Evolutionary conservation across 768 basidiomycete genomes (phyloP).

Genomic region (Trametes gibbosa): DNA sequence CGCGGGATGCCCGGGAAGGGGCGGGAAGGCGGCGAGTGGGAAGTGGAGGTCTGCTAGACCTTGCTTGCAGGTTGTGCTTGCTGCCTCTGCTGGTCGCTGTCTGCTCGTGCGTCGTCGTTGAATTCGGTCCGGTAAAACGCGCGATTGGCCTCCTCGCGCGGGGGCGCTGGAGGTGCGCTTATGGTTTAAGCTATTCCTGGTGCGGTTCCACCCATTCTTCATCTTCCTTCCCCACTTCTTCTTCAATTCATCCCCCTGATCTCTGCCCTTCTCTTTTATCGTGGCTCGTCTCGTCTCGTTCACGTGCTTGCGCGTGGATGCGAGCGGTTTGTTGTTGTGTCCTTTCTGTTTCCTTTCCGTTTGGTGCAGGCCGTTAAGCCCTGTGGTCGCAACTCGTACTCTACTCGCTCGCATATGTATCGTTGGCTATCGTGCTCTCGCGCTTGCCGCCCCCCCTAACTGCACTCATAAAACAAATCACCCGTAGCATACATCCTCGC

Average conservation of each 20-base stretch:
- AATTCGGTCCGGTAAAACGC: not conserved
- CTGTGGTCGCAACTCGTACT: not conserved
- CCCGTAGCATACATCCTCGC: slow-evolving; percentile 12
- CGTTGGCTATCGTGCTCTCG: slow-evolving; percentile 20
- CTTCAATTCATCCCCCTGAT: not conserved
- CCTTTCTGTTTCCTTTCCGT: not conserved
- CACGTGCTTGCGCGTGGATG: not conserved
- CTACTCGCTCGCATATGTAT: slow-evolving; percentile 21
- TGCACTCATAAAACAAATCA: not conserved
- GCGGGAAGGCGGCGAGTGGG: slow-evolving; percentile 75
- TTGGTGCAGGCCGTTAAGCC: not conserved
- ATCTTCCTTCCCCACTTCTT: not conserved
- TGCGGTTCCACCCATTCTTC: slow-evolving; percentile 11
- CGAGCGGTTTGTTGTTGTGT: not conserved
- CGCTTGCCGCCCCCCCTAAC: slow-evolving; percentile 4
- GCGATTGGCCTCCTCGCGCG: slow-evolving; percentile 7
- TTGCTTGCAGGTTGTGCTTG: not conserved
- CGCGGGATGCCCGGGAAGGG: slow-evolving; percentile 61
- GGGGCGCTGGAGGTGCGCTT: slow-evolving; percentile 9
- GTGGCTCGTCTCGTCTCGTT: not conserved
- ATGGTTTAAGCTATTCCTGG: slow-evolving; percentile 15
- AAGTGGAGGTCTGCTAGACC: slow-evolving; percentile 63
- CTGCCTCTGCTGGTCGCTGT: no score
- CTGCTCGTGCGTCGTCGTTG: no score
- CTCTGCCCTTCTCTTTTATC: not conserved